Conservation (phyloP, 2,329 filamentous ascomycete species). For the Alternaria novae-zelandiae region DNA sequence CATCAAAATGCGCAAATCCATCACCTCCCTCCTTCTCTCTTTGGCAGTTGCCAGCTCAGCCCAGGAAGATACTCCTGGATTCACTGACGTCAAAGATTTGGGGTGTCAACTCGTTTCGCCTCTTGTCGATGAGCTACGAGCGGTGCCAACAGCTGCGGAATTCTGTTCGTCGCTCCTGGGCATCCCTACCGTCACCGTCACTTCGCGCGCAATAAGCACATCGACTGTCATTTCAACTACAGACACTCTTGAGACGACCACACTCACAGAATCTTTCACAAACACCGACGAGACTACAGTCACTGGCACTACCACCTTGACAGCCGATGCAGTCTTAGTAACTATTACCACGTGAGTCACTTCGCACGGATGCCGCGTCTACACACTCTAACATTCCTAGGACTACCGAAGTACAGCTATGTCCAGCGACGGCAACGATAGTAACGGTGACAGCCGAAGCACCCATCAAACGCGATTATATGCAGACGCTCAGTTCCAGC, state of each 20-base stretch:
- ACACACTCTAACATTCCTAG: background rate
- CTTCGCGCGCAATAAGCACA: background rate
- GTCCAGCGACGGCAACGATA: background rate
- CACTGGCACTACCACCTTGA: background rate
- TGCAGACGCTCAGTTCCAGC: background rate
- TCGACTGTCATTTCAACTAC: background rate
- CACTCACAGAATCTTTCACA: background rate
- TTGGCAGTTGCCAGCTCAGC: background rate
- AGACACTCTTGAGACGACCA: background rate
- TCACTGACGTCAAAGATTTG: background rate
- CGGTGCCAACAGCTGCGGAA: background rate
- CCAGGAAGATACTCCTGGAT: background rate
- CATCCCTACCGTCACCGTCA: background rate
- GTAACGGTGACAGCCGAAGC: background rate
- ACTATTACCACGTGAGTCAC: background rate
- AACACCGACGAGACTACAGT: background rate
- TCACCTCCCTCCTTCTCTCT: background rate
- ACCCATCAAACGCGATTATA: background rate
- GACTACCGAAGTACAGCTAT: background rate
- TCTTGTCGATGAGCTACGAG: background rate
- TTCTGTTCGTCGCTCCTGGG: background rate
- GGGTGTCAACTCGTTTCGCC: background rate
- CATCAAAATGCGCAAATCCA: background rate
- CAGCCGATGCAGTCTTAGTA: background rate
- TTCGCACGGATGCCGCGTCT: no score